Evolutionary conservation across 352 stramenopile species (phyloP).

Genomic region (Blastocystis sp.): DNA sequence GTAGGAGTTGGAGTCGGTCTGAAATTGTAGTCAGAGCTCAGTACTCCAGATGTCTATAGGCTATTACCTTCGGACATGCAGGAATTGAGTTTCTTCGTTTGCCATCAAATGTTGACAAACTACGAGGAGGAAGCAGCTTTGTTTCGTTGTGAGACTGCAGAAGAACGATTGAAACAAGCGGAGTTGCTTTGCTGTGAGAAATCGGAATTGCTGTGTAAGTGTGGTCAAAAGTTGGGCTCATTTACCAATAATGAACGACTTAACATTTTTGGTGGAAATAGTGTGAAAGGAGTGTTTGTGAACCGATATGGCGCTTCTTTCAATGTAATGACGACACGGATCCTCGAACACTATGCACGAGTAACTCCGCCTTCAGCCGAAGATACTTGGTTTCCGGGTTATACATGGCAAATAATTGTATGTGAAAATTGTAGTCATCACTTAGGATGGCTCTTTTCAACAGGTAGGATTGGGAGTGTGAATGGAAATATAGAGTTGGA

Average conservation of each 20-base stretch:
- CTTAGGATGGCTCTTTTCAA: not conserved
- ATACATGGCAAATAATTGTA: not conserved
- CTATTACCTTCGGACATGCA: not conserved
- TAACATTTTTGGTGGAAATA: slow-evolving; percentile 7
- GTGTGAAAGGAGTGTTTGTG: not conserved
- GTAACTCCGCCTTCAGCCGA: not conserved
- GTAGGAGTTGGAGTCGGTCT: no score
- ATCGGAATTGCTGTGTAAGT: not conserved
- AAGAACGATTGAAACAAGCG: not conserved
- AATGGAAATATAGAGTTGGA: not conserved
- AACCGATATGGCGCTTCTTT: not conserved
- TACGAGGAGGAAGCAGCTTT: not conserved
- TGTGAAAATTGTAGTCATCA: not conserved
- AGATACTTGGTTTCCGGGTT: slow-evolving; percentile 17
- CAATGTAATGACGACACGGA: not conserved
- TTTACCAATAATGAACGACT: not conserved
- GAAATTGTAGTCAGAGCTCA: no score
- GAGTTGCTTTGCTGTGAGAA: not conserved
- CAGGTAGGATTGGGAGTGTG: not conserved
- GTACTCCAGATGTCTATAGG: no score
- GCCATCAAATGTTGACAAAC: not conserved
- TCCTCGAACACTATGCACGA: not conserved
- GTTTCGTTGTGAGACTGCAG: not conserved
- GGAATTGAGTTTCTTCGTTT: not conserved
- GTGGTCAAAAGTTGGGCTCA: not conserved